A percentile compares a stretch with the other conserved stretches of the same genome.
Conservation (phyloP, 768 basidiomycete genomes). For the Amanita jacksonii region DNA sequence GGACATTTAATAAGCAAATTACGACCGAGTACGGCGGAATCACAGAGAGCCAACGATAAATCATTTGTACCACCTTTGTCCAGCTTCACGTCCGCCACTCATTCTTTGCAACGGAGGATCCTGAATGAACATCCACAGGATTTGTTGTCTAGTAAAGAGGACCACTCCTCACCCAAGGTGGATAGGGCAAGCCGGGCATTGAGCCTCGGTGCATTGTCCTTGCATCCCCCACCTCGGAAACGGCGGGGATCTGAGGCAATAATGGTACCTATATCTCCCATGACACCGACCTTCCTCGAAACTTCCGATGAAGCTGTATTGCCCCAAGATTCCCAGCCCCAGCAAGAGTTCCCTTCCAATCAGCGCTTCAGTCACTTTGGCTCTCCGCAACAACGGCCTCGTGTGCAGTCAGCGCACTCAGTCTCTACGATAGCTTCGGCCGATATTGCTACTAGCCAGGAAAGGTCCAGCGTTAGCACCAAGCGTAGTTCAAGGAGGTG, state of each 20-base stretch:
- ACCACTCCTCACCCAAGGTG: slow-evolving; percentile 6
- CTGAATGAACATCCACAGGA: slow-evolving; percentile 12
- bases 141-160: slow-evolving; percentile 6
- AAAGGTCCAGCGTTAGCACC: slow-evolving; percentile 30
- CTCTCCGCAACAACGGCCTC: slow-evolving; percentile 28
- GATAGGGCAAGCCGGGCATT: slow-evolving; percentile 24
- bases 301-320: background rate
- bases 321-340: slow-evolving; percentile 3
- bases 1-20: slow-evolving; percentile 48
- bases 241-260: slow-evolving; percentile 32
- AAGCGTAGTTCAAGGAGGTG: slow-evolving; percentile 34
- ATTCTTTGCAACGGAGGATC: slow-evolving; percentile 28
- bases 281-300: slow-evolving; percentile 4
- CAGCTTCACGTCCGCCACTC: slow-evolving; percentile 17
- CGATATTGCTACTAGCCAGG: slow-evolving; percentile 23
- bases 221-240: slow-evolving; percentile 43
- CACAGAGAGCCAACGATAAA: slow-evolving; percentile 9
- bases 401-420: slow-evolving; percentile 33
- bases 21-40: slow-evolving; percentile 28
- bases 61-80: slow-evolving; percentile 19
- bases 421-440: slow-evolving; percentile 36
- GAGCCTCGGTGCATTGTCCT: slow-evolving; percentile 25
- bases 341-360: slow-evolving; percentile 18
- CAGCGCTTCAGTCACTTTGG: slow-evolving; percentile 21
- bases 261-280: slow-evolving; percentile 6